These are phyloP conservation scores for Apium graveolens DNA, from an alignment of 129 eudicot species.

Conservation along the genomic window DNA sequence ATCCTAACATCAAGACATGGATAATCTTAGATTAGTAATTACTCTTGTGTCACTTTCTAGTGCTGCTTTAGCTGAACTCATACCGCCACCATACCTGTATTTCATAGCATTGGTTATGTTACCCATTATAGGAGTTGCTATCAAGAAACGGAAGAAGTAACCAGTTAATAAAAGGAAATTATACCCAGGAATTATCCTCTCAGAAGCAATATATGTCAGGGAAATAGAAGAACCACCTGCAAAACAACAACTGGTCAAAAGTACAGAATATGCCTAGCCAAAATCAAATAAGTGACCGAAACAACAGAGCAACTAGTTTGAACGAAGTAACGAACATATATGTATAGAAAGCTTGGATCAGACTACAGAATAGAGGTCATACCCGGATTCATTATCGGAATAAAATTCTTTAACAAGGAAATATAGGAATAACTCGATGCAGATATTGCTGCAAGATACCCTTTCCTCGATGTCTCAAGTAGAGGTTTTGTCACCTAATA, in stretches of 20 bases:
- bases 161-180: slow-evolving; percentile 1
- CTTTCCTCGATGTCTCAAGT: slow-evolving; percentile 88
- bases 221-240: slow-evolving; percentile 84
- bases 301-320: background rate
- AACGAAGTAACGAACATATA: too few relatives aligned
- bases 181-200: slow-evolving; percentile 92
- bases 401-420: too few relatives aligned
- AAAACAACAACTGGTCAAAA: slow-evolving; percentile 8
- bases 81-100: slow-evolving; percentile 90
- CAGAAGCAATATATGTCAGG: slow-evolving; percentile 89
- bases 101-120: background rate
- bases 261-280: background rate
- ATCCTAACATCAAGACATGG: slow-evolving; percentile 2
- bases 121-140: background rate
- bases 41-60: slow-evolving; percentile 92
- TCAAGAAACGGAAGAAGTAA: background rate
- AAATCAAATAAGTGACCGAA: background rate
- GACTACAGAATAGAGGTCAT: too few relatives aligned
- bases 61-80: slow-evolving; percentile 98
- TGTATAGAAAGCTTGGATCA: too few relatives aligned
- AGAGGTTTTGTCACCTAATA: slow-evolving; percentile 81
- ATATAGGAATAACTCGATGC: too few relatives aligned
- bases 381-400: too few relatives aligned
- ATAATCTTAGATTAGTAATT: slow-evolving; percentile 11
- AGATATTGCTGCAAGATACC: too few relatives aligned